Conservation (phyloP, 2,329 filamentous ascomycete species). For the Lecanosticta acicola region DNA sequence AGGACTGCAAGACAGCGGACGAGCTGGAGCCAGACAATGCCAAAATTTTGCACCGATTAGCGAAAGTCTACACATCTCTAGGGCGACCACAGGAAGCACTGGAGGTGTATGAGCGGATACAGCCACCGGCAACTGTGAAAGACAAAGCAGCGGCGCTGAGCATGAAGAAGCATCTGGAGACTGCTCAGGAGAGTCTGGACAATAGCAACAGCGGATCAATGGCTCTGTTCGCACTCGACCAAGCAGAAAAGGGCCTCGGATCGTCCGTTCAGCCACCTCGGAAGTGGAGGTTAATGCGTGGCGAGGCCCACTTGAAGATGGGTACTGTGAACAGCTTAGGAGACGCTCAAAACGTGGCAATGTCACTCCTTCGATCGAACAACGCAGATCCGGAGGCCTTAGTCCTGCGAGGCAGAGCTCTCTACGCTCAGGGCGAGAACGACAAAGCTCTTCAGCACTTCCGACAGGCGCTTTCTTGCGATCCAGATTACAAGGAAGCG, state of each 20-base stretch:
- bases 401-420: constrained; percentile 76
- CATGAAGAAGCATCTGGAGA: constrained; percentile 76
- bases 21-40: constrained; percentile 78
- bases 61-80: constrained; percentile 81
- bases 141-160: constrained; percentile 76
- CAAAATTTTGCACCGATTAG: constrained; percentile 83
- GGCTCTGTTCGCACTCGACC: constrained; percentile 85
- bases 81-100: constrained; percentile 84
- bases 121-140: constrained; percentile 73
- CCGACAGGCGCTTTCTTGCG: constrained; percentile 79
- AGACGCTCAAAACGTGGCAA: constrained; percentile 88
- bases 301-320: constrained; percentile 89
- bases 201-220: constrained; percentile 79
- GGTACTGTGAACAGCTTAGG: constrained; percentile 81
- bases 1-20: constrained; percentile 77
- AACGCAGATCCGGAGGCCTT: constrained; percentile 89
- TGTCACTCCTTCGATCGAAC: constrained; percentile 78
- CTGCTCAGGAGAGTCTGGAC: constrained; percentile 70
- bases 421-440: constrained; percentile 90
- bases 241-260: constrained; percentile 77
- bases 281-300: constrained; percentile 90
- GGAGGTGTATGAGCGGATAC: constrained; percentile 72
- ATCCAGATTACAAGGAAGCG: constrained; percentile 84
- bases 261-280: constrained; percentile 70
- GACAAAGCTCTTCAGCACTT: constrained; percentile 92